phyloP scores from a whole-genome alignment of 345 rosid genomes.

The Durio zibethinus region DNA sequence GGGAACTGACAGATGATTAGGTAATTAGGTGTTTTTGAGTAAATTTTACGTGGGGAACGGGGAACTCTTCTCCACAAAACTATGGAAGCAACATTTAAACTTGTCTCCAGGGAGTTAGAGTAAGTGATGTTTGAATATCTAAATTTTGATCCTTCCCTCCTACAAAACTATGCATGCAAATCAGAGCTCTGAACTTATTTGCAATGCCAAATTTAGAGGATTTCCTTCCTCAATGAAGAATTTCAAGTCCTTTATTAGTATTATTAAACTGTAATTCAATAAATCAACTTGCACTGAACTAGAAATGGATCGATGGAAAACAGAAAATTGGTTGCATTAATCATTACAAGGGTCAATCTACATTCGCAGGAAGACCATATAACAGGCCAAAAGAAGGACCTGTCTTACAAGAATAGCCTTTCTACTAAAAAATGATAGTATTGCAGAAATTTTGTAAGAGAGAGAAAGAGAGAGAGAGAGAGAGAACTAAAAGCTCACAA shows the following conservation, averaged over 20 bases:
- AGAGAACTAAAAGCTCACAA: neutral
- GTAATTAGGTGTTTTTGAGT: neutral
- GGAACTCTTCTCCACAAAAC: neutral
- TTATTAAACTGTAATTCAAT: neutral
- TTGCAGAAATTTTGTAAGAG: neutral
- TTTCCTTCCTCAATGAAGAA: neutral
- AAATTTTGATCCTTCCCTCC: neutral
- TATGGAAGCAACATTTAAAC: neutral
- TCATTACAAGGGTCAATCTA: conserved; percentile 4
- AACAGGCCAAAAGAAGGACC: neutral
- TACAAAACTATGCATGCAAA: neutral
- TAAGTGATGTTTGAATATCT: neutral
- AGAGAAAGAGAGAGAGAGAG: neutral
- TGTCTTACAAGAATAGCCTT: neutral
- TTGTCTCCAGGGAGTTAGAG: neutral
- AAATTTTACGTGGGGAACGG: neutral
- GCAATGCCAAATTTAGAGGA: neutral
- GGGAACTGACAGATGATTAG: too few species aligned
- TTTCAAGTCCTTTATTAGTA: neutral
- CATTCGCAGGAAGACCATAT: neutral
- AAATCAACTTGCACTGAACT: neutral
- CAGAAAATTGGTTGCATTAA: neutral
- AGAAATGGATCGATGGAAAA: neutral
- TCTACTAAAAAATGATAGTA: neutral
- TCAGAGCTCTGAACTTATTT: neutral